These are phyloP conservation scores for Sanghuangporus sanghuang DNA, from an alignment of 1,284 basidiomycete species.

Conservation along the genomic window DNA sequence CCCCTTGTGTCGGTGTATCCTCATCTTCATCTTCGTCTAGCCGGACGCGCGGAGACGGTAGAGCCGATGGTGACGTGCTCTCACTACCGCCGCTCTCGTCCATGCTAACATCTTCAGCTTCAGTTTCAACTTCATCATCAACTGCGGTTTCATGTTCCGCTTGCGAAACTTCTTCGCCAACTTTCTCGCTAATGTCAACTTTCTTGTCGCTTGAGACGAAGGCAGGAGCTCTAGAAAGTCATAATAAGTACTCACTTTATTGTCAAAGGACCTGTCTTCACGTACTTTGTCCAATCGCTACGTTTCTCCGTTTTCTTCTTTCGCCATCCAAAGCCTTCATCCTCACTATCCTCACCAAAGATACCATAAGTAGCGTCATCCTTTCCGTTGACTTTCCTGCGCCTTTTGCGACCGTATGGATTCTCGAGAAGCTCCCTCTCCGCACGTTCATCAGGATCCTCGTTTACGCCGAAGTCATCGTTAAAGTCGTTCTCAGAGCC, in stretches of 20 bases:
- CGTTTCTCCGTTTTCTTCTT: conserved; percentile 29
- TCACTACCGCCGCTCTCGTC: conserved; percentile 29
- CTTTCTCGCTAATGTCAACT: conserved; percentile 41
- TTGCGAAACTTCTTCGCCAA: conserved; percentile 26
- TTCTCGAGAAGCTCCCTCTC: conserved; percentile 79
- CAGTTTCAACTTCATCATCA: conserved; percentile 22
- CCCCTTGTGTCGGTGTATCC: conserved; percentile 38
- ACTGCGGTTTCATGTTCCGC: conserved; percentile 26
- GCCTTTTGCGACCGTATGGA: conserved; percentile 67
- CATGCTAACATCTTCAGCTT: conserved; percentile 29
- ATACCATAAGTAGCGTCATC: conserved; percentile 81
- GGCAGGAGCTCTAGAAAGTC: conserved; percentile 49
- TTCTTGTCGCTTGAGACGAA: conserved; percentile 62
- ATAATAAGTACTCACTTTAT: conserved; percentile 13
- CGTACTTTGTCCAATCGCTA: conserved; percentile 63
- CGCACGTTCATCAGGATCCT: conserved; percentile 68
- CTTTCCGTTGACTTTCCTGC: conserved; percentile 55
- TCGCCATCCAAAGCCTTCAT: conserved; percentile 37
- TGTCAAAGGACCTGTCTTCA: conserved; percentile 8
- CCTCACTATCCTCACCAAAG: conserved; percentile 73
- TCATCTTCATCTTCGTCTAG: conserved; percentile 38
- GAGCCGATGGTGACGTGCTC: conserved; percentile 39
- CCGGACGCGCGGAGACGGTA: conserved; percentile 42
- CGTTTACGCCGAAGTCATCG: conserved; percentile 40
- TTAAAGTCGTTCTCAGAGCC: conserved; percentile 41